phyloP scores from a whole-genome alignment of 106 monocot species.

The Phalaenopsis aphrodite region DNA sequence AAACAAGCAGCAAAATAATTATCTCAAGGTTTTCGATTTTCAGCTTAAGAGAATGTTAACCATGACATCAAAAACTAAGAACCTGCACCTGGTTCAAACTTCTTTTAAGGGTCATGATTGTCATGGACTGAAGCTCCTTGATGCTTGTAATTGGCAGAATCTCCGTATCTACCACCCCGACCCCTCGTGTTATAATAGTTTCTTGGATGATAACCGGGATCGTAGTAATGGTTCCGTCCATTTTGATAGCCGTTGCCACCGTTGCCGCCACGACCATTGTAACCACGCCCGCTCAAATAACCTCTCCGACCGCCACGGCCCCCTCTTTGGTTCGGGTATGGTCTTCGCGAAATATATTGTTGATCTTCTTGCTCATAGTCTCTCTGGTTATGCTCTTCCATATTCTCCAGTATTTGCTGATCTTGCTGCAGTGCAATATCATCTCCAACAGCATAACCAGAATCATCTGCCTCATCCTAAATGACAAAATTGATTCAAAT shows the following conservation, averaged over 20 bases:
- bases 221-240: constrained; percentile 44
- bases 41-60: background rate
- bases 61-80: constrained; percentile 6
- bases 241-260: constrained; percentile 26
- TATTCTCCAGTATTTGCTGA: constrained; percentile 25
- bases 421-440: constrained; percentile 10
- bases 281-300: constrained; percentile 19
- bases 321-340: constrained; percentile 36
- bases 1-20: background rate
- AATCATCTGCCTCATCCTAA: constrained; percentile 29
- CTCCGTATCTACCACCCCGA: constrained; percentile 38
- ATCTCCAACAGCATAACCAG: constrained; percentile 15
- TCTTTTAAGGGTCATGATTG: background rate
- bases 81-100: constrained; percentile 16
- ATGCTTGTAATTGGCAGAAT: no score
- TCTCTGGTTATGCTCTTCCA: constrained; percentile 24
- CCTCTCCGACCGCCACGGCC: constrained; percentile 27
- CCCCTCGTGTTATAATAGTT: constrained; percentile 41
- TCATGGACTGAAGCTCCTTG: constrained; percentile 11
- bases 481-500: background rate
- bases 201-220: constrained; percentile 40
- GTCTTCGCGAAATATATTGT: constrained; percentile 8
- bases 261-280: constrained; percentile 32
- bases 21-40: background rate
- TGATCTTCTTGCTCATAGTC: constrained; percentile 29